Base-by-base conservation (phyloP, 768 basidiomycete species). In the Cystobasidium onofrii region DNA sequence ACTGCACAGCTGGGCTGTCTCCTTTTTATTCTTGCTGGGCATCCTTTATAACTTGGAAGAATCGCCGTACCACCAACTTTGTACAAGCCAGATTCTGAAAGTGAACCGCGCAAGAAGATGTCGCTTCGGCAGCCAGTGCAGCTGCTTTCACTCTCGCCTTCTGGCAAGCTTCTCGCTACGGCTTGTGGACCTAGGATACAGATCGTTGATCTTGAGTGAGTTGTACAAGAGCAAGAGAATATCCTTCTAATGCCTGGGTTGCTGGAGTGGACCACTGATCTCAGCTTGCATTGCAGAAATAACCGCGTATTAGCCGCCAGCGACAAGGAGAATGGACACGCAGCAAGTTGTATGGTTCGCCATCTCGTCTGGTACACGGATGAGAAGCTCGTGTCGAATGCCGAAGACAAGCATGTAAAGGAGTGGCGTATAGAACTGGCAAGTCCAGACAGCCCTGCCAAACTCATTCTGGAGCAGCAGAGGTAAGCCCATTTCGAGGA, bases 401-500 rank as follows among this genome's bases (percentile, higher is more conserved):
- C 79, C 10, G 92, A 95, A 67, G 90, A 93, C 81, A 98, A 98
- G 81, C 81, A 81, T 65, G 82, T 98, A 77, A 88, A 86, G 76
- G 84, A 95, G 12, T 93, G 90, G 88, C 83, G 85, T 33, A 76
- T 91, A 7, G 85, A 85, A 1, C 81, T 82, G 90, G 75, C 82
- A 84, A 74, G 79, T 88, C 12, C 75, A 88, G 60, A 90, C 86
- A 74, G 84, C 91, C 90, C 90, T 72, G 52, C 76, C 69, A 55
- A 17, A 13, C 41, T 60, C 18, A 39, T 29, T 44, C 23, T 69
- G 25, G 33, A 71, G 84, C 63, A 62, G 44, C 13, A 39, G 41
- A 20, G n/a, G 62, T 61, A 18, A 18, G 34, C 23, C 9, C 17
- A 20, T n/a, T n/a, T n/a, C n/a, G n/a, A n/a, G n/a, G n/a, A n/a